These are phyloP conservation scores for Lichina pygmaea DNA, from an alignment of 495 filamentous ascomycete species.

Conservation along the genomic window DNA sequence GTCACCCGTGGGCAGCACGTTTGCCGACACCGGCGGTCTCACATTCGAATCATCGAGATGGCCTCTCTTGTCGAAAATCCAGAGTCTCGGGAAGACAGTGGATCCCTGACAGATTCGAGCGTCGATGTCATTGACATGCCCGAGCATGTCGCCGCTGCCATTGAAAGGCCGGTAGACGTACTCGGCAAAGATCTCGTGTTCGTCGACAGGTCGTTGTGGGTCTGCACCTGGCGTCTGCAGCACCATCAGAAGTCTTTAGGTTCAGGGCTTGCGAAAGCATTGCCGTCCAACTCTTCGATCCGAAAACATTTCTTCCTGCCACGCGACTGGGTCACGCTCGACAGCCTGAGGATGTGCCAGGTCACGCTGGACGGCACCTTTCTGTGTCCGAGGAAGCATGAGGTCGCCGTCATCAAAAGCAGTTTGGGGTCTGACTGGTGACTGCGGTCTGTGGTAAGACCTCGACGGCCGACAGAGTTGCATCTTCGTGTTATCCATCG, in stretches of 20 bases:
- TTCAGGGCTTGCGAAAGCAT: background rate
- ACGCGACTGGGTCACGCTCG: background rate
- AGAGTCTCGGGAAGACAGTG: no score
- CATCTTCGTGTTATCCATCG: no score
- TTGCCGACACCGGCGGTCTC: background rate
- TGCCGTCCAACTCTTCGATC: no score
- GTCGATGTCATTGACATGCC: background rate
- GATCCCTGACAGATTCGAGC: background rate
- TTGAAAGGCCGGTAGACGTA: background rate
- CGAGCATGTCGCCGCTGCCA: background rate
- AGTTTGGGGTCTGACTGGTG: no score
- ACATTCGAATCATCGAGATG: background rate
- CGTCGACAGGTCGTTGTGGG: background rate
- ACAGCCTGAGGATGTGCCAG: background rate
- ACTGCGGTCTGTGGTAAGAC: no score
- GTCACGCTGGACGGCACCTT: background rate
- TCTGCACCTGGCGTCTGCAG: background rate
- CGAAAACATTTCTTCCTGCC: background rate
- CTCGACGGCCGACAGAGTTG: no score
- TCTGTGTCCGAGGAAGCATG: conserved; percentile 9
- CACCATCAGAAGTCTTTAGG: background rate
- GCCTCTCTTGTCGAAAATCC: background rate
- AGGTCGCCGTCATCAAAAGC: conserved; percentile 3
- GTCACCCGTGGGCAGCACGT: no score
- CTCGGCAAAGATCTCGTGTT: background rate